These are phyloP conservation scores for Drechslerella coelobrocha DNA, from an alignment of 2,329 filamentous ascomycete species.

Conservation along the genomic window DNA sequence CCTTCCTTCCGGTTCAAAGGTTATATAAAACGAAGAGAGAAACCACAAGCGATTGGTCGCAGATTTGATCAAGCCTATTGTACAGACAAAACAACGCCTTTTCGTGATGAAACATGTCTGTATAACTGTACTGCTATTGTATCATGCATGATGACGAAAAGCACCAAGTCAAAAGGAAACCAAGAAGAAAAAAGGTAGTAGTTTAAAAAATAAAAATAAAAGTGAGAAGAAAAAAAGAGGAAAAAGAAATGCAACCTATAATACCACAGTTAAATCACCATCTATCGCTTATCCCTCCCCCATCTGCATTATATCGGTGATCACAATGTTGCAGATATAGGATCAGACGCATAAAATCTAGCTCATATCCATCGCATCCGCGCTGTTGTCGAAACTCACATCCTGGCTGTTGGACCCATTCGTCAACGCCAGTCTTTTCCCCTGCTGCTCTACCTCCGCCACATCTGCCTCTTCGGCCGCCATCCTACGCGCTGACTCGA, in stretches of 20 bases:
- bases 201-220: background rate
- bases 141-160: constrained; percentile 1
- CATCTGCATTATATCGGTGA: constrained; percentile 12
- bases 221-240: background rate
- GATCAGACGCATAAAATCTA: background rate
- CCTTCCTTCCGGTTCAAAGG: too few relatives aligned
- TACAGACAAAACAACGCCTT: background rate
- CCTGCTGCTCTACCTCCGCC: background rate
- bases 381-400: constrained; percentile 57
- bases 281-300: background rate
- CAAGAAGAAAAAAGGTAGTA: background rate
- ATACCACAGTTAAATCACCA: background rate
- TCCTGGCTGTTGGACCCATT: constrained; percentile 48
- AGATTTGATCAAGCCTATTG: too few relatives aligned
- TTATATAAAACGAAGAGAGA: too few relatives aligned
- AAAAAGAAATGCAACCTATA: background rate
- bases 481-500: constrained; percentile 39
- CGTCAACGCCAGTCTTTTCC: constrained; percentile 15
- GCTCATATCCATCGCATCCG: constrained; percentile 54
- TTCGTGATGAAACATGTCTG: background rate
- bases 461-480: constrained; percentile 38
- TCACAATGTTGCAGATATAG: background rate
- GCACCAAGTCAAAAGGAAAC: background rate
- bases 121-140: background rate
- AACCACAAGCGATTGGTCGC: too few relatives aligned